These are phyloP conservation scores for Aspergillus cavernicola DNA, from an alignment of 495 filamentous ascomycete species.

Conservation along the genomic window DNA sequence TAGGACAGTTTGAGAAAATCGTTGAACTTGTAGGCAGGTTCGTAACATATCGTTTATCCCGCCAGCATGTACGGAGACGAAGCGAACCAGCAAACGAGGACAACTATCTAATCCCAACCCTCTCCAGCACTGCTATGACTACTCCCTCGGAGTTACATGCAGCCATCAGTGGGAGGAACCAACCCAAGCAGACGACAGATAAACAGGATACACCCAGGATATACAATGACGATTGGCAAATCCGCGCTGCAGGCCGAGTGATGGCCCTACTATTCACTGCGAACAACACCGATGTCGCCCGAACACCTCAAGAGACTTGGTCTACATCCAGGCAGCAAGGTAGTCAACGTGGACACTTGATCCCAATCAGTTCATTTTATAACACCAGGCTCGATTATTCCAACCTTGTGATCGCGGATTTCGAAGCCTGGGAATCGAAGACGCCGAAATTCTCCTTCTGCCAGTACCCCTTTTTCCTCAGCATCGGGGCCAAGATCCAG, in stretches of 20 bases:
- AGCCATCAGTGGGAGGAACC: slow-evolving; percentile 61
- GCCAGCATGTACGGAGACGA: slow-evolving; percentile 67
- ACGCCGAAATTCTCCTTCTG: slow-evolving; percentile 81
- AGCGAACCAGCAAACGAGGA: slow-evolving; percentile 51
- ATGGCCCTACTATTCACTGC: slow-evolving; percentile 82
- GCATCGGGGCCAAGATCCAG: slow-evolving; percentile 89
- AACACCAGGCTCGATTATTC: slow-evolving; percentile 81
- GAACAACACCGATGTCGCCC: slow-evolving; percentile 56
- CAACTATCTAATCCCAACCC: slow-evolving; percentile 65
- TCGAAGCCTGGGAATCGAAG: slow-evolving; percentile 80
- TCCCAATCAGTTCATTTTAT: slow-evolving; percentile 84
- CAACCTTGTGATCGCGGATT: slow-evolving; percentile 75
- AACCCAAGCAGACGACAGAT: slow-evolving; percentile 39
- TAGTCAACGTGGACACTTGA: slow-evolving; percentile 55
- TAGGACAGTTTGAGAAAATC: slow-evolving; percentile 61
- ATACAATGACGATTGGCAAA: slow-evolving; percentile 90
- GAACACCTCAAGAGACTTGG: slow-evolving; percentile 23
- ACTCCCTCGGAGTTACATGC: slow-evolving; percentile 73
- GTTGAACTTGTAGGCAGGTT: slow-evolving; percentile 79
- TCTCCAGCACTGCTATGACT: slow-evolving; percentile 56
- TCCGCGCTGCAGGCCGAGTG: slow-evolving; percentile 74
- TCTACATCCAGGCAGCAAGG: slow-evolving; percentile 37
- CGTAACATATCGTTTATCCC: slow-evolving; percentile 73
- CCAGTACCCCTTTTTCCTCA: slow-evolving; percentile 91
- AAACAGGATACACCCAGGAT: slow-evolving; percentile 50